Evolutionary conservation across 306 rosid genomes (phyloP), one percentile per base, ranked within the genome.

Genomic region (Quercus alba): DNA sequence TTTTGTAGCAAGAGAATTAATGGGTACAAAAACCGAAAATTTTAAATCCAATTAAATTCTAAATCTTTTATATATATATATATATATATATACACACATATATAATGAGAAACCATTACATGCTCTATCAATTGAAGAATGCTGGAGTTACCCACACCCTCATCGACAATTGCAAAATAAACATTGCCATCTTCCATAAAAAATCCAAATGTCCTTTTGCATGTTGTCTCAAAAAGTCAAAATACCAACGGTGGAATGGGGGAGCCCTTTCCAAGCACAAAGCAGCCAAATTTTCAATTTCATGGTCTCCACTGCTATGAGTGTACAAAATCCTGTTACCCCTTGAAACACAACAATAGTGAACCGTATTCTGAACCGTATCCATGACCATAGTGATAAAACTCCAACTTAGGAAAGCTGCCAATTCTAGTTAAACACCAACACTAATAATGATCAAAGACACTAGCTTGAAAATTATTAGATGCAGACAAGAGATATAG

Each of bases 331-430:
- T 58, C 9, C 87, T 83, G 57, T 77, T 86, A 63, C 88, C 81
- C 86, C 84, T 91, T 57, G 91, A 86, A 77, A 89, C 95, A 84
- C 95, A 94, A 59, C 98, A 91, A 80, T 91, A 91, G 72, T 87
- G 64, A 76, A 94, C 93, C 6, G 76, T 89, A 77, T 85, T 84
- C 77, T 83, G 95, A 85, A 87, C 78, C 4, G 91, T 82, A 76
- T 86, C 88, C 95, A 94, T 90, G 15, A 49, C 26, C 10, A 33
- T 84, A 5, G 18, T 15, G 12, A 67, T n/a, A 14, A 84, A 67
- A 17, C 69, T 80, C 54, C 80, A 63, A 31, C 38, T 78, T 76
- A 75, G 61, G 66, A 59, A 81, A 11, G 12, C 81, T 73, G 67
- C 69, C 61, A 80, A 79, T 58, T 74, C 78, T 72, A 79, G 77